These are phyloP conservation scores for Paxillus ammoniavirescens DNA, from an alignment of 768 basidiomycete genomes.

Conservation along the genomic window DNA sequence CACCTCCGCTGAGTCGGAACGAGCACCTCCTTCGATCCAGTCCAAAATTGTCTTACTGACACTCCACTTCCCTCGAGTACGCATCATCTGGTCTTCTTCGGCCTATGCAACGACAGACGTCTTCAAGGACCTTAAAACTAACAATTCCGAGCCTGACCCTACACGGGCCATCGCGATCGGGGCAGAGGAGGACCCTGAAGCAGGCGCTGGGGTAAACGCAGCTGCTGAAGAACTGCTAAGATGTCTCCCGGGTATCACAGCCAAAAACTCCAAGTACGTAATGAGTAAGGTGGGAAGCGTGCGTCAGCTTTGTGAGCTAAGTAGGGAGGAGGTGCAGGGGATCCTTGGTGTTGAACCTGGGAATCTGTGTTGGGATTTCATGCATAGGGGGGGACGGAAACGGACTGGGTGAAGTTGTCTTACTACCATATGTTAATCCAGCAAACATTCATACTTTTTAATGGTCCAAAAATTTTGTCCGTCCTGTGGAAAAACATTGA, in stretches of 20 bases:
- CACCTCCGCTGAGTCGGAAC: constrained; percentile 22
- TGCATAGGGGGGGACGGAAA: constrained; percentile 63
- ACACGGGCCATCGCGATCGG: constrained; percentile 75
- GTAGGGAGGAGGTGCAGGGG: constrained; percentile 58
- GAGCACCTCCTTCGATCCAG: constrained; percentile 63
- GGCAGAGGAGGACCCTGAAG: constrained; percentile 69
- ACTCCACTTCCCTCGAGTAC: constrained; percentile 85
- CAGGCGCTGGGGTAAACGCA: constrained; percentile 65
- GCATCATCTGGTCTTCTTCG: constrained; percentile 97
- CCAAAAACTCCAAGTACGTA: constrained; percentile 82
- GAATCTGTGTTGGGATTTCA: constrained; percentile 75
- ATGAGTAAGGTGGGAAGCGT: constrained; percentile 80
- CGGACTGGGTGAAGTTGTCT: neutral
- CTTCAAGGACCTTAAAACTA: constrained; percentile 86
- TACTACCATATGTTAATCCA: too few relatives aligned
- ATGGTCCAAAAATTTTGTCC: too few relatives aligned
- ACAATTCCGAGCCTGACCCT: constrained; percentile 79
- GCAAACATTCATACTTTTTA: too few relatives aligned
- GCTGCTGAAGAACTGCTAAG: constrained; percentile 83
- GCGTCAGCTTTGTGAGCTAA: constrained; percentile 68
- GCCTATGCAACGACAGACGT: constrained; percentile 90
- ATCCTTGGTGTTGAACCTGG: constrained; percentile 83
- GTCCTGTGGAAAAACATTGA: too few relatives aligned
- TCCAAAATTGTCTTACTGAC: constrained; percentile 91
- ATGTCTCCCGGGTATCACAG: constrained; percentile 78